Evolutionary conservation across 1,284 basidiomycete species (phyloP).

Genomic region (Melanopsichium pennsylvanicum): DNA sequence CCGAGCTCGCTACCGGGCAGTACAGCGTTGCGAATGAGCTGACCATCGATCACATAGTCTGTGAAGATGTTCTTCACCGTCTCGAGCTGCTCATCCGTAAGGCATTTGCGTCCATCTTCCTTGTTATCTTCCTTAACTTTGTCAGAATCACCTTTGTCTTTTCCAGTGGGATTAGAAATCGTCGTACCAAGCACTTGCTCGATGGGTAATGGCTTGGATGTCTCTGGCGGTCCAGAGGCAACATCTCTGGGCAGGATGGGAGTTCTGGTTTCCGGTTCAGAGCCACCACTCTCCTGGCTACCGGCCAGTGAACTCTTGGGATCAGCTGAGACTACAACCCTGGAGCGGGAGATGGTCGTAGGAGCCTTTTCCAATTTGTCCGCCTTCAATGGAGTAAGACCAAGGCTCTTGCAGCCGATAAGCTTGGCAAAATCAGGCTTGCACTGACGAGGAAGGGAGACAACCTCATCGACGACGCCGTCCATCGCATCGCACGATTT

Average conservation of each 20-base stretch:
- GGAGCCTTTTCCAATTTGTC: not conserved
- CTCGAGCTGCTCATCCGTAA: conserved; percentile 31
- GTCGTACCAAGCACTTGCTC: not conserved
- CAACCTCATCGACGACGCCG: conserved; percentile 39
- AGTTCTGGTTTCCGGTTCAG: not conserved
- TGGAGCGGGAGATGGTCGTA: no score
- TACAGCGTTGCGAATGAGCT: conserved; percentile 36
- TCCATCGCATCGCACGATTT: conserved; percentile 36
- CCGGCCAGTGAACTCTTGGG: no score
- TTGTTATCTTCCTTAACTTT: conserved; percentile 1
- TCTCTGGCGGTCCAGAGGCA: not conserved
- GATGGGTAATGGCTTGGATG: not conserved
- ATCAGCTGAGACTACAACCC: no score
- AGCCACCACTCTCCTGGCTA: no score
- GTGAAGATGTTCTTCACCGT: conserved; percentile 37
- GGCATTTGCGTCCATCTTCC: conserved; percentile 10
- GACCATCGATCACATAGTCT: conserved; percentile 12
- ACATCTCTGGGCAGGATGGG: conserved; percentile 11
- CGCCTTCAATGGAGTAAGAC: conserved; percentile 3
- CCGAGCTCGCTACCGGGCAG: conserved; percentile 32
- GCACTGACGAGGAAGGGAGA: conserved; percentile 33
- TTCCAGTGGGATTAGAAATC: not conserved
- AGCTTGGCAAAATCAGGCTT: conserved; percentile 23
- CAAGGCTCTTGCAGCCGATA: conserved; percentile 20
- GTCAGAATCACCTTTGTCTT: not conserved